phyloP scores from a whole-genome alignment of 2,329 filamentous ascomycete genomes.

The Fusarium lateritium region DNA sequence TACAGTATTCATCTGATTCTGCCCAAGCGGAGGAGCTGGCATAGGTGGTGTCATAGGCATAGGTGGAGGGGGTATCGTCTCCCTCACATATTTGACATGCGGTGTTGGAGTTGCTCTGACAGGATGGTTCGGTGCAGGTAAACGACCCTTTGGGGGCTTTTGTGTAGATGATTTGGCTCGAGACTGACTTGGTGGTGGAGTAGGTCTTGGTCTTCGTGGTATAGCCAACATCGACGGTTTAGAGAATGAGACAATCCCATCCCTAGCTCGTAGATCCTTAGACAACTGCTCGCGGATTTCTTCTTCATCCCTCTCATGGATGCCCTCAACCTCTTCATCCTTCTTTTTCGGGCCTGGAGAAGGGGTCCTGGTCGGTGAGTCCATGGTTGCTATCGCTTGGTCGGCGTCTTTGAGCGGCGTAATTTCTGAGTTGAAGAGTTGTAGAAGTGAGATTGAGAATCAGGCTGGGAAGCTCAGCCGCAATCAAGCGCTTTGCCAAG shows the following conservation, averaged over 20 bases:
- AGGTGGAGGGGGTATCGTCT: too few species aligned
- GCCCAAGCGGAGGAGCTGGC: too few species aligned
- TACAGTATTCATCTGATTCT: too few species aligned
- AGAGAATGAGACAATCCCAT: background rate
- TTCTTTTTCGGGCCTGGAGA: background rate
- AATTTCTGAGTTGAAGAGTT: background rate
- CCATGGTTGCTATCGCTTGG: background rate
- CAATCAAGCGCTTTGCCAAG: background rate
- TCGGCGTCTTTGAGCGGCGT: background rate
- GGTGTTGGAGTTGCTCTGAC: too few species aligned
- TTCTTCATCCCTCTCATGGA: background rate
- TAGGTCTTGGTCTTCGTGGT: background rate
- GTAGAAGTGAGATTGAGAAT: background rate
- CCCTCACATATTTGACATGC: too few species aligned
- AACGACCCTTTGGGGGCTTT: background rate
- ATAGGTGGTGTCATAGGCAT: too few species aligned
- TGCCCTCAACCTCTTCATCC: background rate
- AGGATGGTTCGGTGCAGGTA: background rate
- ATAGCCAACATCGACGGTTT: background rate
- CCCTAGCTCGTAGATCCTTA: background rate
- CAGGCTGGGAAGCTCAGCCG: background rate
- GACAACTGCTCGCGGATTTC: background rate
- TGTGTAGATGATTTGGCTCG: background rate
- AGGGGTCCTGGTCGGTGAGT: constrained; percentile 4
- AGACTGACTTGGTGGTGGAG: background rate